Evolutionary conservation across 164 flowering plant species (phyloP).

Genomic region (Magnolia changhungtana): DNA sequence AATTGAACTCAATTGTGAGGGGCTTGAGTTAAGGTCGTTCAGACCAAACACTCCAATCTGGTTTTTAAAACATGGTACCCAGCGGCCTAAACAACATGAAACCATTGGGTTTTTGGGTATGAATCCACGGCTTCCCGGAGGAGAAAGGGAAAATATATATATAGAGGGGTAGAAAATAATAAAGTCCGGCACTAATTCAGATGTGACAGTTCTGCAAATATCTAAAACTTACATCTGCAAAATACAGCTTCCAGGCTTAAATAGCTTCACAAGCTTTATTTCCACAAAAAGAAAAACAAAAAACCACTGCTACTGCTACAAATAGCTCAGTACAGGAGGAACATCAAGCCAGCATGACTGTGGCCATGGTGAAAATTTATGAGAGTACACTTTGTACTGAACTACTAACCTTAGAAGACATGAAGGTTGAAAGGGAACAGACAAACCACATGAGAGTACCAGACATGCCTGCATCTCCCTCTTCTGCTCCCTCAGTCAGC

Average conservation of each 20-base stretch:
- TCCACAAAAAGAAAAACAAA: neutral
- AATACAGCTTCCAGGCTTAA: neutral
- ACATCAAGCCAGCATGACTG: neutral
- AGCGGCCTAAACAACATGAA: too few relatives aligned
- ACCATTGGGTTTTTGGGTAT: too few relatives aligned
- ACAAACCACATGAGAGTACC: conserved; percentile 15
- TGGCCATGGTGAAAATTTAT: conserved; percentile 14
- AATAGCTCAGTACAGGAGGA: conserved; percentile 4
- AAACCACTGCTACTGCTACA: conserved; percentile 7
- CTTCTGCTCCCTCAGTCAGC: conserved; percentile 44
- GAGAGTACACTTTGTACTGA: conserved; percentile 13
- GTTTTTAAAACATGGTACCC: too few relatives aligned
- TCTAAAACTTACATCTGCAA: conserved; percentile 9
- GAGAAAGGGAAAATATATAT: too few relatives aligned
- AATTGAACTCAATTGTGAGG: too few relatives aligned
- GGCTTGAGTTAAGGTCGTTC: too few relatives aligned
- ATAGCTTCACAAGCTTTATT: conserved; percentile 5
- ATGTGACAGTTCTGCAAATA: neutral
- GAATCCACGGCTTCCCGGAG: too few relatives aligned
- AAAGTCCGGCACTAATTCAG: neutral
- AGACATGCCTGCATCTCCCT: neutral
- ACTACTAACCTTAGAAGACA: conserved; percentile 9
- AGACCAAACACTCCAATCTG: too few relatives aligned
- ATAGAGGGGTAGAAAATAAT: neutral
- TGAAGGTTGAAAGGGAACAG: neutral